A percentile compares a stretch with the other conserved stretches of the same genome.
phyloP scores from a whole-genome alignment of 148 eudicot genomes.

The Dysphania ambrosioides region DNA sequence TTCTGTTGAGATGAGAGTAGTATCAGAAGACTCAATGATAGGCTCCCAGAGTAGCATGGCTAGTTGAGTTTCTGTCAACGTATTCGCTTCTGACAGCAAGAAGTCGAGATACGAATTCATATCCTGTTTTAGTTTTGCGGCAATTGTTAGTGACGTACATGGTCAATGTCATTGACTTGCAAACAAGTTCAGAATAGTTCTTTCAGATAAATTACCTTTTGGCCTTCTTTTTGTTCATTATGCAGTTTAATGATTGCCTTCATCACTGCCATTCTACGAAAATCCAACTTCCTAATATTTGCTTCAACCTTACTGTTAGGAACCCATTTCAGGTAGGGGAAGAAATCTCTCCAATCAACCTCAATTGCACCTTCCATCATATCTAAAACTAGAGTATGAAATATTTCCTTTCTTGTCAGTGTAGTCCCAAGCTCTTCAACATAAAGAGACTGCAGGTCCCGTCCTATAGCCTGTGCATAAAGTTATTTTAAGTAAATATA shows the following conservation, averaged over 20 bases:
- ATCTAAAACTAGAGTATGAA: constrained; percentile 53
- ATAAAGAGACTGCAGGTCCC: constrained; percentile 48
- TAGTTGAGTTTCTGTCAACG: constrained; percentile 53
- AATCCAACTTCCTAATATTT: constrained; percentile 42
- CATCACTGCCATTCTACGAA: constrained; percentile 66
- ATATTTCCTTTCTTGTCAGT: constrained; percentile 53
- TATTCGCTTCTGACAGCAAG: constrained; percentile 53
- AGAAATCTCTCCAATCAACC: constrained; percentile 96
- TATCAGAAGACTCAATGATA: constrained; percentile 73
- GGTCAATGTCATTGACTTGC: neutral
- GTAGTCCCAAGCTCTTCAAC: constrained; percentile 61
- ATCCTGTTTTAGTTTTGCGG: constrained; percentile 35
- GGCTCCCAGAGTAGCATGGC: constrained; percentile 85
- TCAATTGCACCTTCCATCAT: constrained; percentile 84
- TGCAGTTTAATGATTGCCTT: constrained; percentile 60
- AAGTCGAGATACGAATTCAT: constrained; percentile 49
- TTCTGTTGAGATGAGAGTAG: constrained; percentile 68
- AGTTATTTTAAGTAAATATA: neutral
- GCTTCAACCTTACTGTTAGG: constrained; percentile 59
- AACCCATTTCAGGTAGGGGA: constrained; percentile 75
- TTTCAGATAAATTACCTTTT: constrained; percentile 36
- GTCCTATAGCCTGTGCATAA: constrained; percentile 58
- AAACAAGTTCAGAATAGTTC: neutral
- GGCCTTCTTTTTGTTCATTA: constrained; percentile 32
- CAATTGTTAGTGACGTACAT: neutral